Evolutionary conservation across 352 stramenopile genomes (phyloP), one percentile per base, ranked within the genome.

Genomic region (Ophiocytium majus): DNA sequence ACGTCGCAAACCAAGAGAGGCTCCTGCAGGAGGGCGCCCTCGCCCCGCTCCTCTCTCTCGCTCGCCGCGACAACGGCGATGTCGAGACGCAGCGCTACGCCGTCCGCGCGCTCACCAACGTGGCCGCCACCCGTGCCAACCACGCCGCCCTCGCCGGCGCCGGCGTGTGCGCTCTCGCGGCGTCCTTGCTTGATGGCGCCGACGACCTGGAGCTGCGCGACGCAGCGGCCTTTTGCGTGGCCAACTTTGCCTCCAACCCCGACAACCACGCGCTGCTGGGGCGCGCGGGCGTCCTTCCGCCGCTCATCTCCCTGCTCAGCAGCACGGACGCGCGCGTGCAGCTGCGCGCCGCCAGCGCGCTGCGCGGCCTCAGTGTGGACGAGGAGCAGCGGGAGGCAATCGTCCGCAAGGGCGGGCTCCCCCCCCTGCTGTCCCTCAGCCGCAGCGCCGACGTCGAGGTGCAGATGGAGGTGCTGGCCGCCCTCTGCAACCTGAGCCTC

Each of bases 401-500:
- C n/a, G 94, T 98, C 32, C 90, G 92, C 0, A 88, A 91, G 50
- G 94, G 94, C 36, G 95, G 92, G 0, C 86, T 98, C n/a, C 92
- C 92, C 10, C 91, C 92, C 49, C 86, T 99, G 66, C 90, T 99
- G 17, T 89, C 89, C 14, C 91, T 98, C 31, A 95, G 95, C 5
- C 93, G 95, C 82, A 96, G 93, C 0, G 92, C 97, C 64, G 94
- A 98, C 87, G 95, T 97, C 86, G 94, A 98, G 76, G 91, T 98
- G 0, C 96, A 98, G 86, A 92, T 97, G 82, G 95, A 99, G 90
- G 94, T 98, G n/a, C 91, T 98, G 9, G 93, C 94, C 49, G 97
- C 94, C 50, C 84, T 99, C n/a, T 98, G 96, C 86, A 99, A 99
- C 80, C 90, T 99, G 37, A 98, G 94, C 9, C 91, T 98, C 9